These are phyloP conservation scores for Quercus alba DNA, from an alignment of 306 rosid species.

Conservation along the genomic window DNA sequence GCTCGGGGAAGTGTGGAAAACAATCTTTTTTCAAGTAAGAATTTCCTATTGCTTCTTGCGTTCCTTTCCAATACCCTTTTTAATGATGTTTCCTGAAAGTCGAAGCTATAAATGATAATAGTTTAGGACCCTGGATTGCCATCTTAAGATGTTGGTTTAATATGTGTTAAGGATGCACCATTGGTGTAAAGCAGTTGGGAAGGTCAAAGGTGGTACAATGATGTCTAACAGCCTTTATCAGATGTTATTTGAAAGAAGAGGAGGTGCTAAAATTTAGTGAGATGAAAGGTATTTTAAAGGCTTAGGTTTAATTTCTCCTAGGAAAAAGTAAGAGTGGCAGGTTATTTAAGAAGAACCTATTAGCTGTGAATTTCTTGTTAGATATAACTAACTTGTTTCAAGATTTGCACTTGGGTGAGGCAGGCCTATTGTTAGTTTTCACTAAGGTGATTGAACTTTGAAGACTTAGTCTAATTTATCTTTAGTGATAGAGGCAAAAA, in stretches of 20 bases:
- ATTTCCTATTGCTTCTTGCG: slow-evolving; percentile 8
- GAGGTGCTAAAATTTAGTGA: not conserved
- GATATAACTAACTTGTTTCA: not conserved
- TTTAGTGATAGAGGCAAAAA: not conserved
- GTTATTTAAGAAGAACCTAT: not conserved
- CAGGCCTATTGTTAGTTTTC: not conserved
- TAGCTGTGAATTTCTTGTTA: not conserved
- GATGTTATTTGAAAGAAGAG: not conserved
- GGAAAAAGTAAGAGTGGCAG: not conserved
- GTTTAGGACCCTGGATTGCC: slow-evolving; percentile 7
- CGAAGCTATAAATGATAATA: not conserved
- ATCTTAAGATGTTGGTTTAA: slow-evolving; percentile 9
- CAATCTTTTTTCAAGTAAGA: slow-evolving; percentile 86
- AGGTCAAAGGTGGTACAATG: not conserved
- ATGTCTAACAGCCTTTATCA: not conserved
- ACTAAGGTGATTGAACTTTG: not conserved
- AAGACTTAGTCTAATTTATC: not conserved
- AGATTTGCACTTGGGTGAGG: not conserved
- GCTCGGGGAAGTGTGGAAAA: slow-evolving; percentile 90
- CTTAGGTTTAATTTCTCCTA: not conserved
- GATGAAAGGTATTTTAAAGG: not conserved
- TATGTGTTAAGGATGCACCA: not conserved
- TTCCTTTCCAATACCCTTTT: slow-evolving; percentile 1
- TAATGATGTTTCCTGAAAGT: slow-evolving; percentile 6
- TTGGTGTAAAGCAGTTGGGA: not conserved